Conservation (phyloP, 768 basidiomycete genomes). For the Amanita fuliginea region DNA sequence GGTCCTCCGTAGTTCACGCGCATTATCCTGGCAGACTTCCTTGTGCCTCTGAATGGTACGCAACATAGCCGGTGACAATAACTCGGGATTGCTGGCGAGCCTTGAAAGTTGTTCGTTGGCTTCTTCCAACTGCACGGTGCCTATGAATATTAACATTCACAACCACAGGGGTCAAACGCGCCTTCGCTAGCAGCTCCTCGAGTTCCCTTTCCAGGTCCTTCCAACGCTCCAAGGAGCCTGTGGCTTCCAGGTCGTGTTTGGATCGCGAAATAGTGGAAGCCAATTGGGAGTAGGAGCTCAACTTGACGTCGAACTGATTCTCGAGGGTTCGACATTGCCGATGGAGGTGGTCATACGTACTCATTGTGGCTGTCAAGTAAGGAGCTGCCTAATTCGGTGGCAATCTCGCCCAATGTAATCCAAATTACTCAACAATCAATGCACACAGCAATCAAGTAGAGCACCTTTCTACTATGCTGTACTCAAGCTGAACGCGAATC, state of each 20-base stretch:
- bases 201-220: conserved; percentile 79
- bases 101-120: conserved; percentile 70
- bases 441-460: too few relatives aligned
- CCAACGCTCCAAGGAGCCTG: conserved; percentile 63
- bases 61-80: conserved; percentile 74
- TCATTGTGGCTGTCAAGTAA: conserved; percentile 34
- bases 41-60: conserved; percentile 85
- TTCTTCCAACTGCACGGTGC: conserved; percentile 58
- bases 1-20: conserved; percentile 75
- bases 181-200: conserved; percentile 81
- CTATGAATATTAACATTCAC: conserved; percentile 7
- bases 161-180: conserved; percentile 15
- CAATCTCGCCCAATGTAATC: too few relatives aligned
- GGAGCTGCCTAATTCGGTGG: not conserved
- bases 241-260: conserved; percentile 55
- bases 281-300: conserved; percentile 83
- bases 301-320: conserved; percentile 82
- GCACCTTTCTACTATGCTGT: too few relatives aligned
- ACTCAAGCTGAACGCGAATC: too few relatives aligned
- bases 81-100: conserved; percentile 56
- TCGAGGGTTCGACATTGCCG: conserved; percentile 90
- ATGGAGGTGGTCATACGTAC: conserved; percentile 81
- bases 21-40: conserved; percentile 83
- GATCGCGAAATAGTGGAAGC: conserved; percentile 52
- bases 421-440: too few relatives aligned